phyloP scores from a whole-genome alignment of 345 rosid species.

The Rubroshorea leprosula region DNA sequence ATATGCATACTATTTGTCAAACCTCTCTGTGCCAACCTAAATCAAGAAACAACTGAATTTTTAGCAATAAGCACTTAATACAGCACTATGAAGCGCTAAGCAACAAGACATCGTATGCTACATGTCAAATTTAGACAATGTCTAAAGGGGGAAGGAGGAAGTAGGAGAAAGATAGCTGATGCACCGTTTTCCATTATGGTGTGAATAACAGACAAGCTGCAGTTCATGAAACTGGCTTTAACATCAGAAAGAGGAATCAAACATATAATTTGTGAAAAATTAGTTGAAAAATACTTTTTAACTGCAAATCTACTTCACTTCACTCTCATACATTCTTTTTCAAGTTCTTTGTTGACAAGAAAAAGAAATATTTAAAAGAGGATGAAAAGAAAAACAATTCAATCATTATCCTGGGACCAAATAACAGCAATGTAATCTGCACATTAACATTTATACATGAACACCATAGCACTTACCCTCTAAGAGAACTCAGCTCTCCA shows the following conservation, averaged over 20 bases:
- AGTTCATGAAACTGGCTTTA: neutral
- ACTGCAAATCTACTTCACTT: too few relatives aligned
- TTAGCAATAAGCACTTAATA: slow-evolving; percentile 1
- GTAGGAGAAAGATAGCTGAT: neutral
- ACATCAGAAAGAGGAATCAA: too few relatives aligned
- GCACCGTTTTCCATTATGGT: neutral
- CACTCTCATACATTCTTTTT: neutral
- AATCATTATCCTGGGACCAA: neutral
- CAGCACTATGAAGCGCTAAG: neutral
- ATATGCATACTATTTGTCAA: slow-evolving; percentile 89
- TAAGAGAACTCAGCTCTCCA: slow-evolving; percentile 90
- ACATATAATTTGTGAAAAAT: too few relatives aligned
- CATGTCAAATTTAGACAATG: neutral
- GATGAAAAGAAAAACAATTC: neutral
- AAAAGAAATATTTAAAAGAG: neutral
- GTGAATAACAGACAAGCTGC: neutral
- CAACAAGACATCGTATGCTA: slow-evolving; percentile 3
- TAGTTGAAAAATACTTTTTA: neutral
- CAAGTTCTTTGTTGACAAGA: neutral
- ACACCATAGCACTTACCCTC: slow-evolving; percentile 42
- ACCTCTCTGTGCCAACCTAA: slow-evolving; percentile 84
- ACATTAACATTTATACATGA: neutral
- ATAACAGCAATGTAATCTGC: neutral
- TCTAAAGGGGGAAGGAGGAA: neutral
- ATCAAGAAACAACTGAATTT: slow-evolving; percentile 10